A percentile compares a stretch with the other conserved stretches of the same genome.
Conservation (phyloP, 2,329 filamentous ascomycete genomes). For the Graphium sp. region DNA sequence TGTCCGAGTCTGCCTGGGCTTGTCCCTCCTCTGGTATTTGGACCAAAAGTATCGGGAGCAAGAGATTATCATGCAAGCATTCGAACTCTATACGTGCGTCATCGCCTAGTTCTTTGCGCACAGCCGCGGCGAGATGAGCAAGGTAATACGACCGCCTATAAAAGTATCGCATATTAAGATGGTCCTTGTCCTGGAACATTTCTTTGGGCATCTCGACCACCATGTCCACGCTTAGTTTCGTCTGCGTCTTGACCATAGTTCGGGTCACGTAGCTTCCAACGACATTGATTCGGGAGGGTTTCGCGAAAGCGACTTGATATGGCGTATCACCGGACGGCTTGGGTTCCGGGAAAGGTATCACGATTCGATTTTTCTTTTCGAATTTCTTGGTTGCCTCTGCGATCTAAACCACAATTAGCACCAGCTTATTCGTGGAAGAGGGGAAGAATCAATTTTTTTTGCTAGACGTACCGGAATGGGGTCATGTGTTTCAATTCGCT, state of each 20-base stretch:
- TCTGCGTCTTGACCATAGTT: constrained; percentile 51
- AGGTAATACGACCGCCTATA: constrained; percentile 89
- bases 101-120: constrained; percentile 40
- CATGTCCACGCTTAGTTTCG: constrained; percentile 54
- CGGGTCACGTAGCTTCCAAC: constrained; percentile 73
- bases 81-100: constrained; percentile 45
- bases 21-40: constrained; percentile 10
- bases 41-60: constrained; percentile 51
- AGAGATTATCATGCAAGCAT: constrained; percentile 52
- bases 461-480: constrained; percentile 26
- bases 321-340: constrained; percentile 57
- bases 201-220: constrained; percentile 67
- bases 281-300: constrained; percentile 66
- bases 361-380: constrained; percentile 48
- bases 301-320: constrained; percentile 66
- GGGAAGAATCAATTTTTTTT: neutral
- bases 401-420: constrained; percentile 30
- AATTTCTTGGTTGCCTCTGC: constrained; percentile 49
- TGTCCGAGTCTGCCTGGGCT: constrained; percentile 5
- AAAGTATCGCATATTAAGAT: constrained; percentile 82
- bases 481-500: constrained; percentile 29
- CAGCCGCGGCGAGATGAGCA: constrained; percentile 57
- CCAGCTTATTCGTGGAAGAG: no score
- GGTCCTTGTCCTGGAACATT: constrained; percentile 88
- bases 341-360: constrained; percentile 75